Base-by-base conservation (phyloP, 108 stramenopile genomes). In the Seminavis robusta region DNA sequence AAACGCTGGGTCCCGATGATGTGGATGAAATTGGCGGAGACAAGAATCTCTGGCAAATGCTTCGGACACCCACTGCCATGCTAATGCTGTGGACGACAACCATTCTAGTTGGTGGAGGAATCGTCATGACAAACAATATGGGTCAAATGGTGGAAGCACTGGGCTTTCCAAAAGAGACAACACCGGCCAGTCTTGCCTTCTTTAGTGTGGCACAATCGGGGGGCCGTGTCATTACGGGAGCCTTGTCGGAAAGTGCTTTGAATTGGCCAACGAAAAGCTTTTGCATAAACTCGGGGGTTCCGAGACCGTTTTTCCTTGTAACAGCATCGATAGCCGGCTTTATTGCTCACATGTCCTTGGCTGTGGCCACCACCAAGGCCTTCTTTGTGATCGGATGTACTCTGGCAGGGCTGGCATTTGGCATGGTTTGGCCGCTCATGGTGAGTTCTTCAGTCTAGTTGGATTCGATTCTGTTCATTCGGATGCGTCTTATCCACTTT, bases 361-460 rank as follows among this genome's bases (percentile, higher is more conserved):
- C 81, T 0, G 41, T 82, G 16, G 63, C 80, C 30, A 73, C 73
- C 4, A 63, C 69, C 21, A 66, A 86, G 57, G 48, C 56, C 34
- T 61, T 52, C 4, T 92, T 92, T 51, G 83, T 86, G 0, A 47
- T 84, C 10, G 90, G 90, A 1, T 76, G 77, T 7, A 69, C 86
- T 27, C 55, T 92, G 28, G 73, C 82, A 3, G 90, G 90, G 0
- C 26, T 65, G 27, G 81, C 86, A 5, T 92, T 92, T 79, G 90
- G 90, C 19, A 92, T 84, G 84, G 65, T 79, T 24, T 92, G 90
- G 90, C 90, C 90, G 19, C 47, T 88, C 40, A 65, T 92, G 77
- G 90, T 91, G 2, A n/a, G n/a, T n/a, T n/a, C n/a, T n/a, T n/a
- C n/a, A n/a, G n/a, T n/a, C n/a, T n/a, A n/a, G n/a, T n/a, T n/a